Percentiles rank a stretch among this genome's conserved stretches.
These are phyloP conservation scores for Prunella vulgaris DNA, from an alignment of 257 asterid species.

Conservation along the genomic window DNA sequence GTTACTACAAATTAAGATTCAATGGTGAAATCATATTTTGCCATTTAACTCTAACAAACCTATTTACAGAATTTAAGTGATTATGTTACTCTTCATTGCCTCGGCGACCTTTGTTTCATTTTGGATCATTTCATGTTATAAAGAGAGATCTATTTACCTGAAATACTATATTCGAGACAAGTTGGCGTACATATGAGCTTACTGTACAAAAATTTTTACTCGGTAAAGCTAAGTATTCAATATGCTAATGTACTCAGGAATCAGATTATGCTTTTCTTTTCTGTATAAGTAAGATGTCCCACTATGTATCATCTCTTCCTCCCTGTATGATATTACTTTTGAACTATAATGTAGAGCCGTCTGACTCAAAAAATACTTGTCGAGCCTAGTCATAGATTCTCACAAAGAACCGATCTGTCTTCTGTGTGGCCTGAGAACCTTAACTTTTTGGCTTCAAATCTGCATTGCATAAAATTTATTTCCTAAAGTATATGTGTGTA, in stretches of 20 bases:
- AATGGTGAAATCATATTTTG: no score
- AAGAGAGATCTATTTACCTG: neutral
- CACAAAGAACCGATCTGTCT: neutral
- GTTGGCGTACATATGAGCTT: neutral
- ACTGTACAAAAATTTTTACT: neutral
- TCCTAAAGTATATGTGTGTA: neutral
- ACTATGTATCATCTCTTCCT: neutral
- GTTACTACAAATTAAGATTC: neutral
- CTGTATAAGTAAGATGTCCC: neutral
- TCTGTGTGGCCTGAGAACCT: neutral
- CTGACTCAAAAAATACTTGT: neutral
- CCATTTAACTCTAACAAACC: neutral
- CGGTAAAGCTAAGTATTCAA: neutral
- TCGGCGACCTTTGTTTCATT: neutral
- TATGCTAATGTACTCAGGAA: neutral
- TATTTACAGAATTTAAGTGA: neutral
- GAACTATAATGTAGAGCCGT: neutral
- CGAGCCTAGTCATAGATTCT: neutral
- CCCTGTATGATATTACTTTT: neutral
- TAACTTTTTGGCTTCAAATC: no score
- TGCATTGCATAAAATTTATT: neutral
- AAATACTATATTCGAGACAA: neutral
- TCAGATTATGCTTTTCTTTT: neutral
- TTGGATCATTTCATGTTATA: neutral
- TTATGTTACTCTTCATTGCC: neutral